Conservation (phyloP, 2,329 filamentous ascomycete genomes). For the Fusarium guadeloupense region DNA sequence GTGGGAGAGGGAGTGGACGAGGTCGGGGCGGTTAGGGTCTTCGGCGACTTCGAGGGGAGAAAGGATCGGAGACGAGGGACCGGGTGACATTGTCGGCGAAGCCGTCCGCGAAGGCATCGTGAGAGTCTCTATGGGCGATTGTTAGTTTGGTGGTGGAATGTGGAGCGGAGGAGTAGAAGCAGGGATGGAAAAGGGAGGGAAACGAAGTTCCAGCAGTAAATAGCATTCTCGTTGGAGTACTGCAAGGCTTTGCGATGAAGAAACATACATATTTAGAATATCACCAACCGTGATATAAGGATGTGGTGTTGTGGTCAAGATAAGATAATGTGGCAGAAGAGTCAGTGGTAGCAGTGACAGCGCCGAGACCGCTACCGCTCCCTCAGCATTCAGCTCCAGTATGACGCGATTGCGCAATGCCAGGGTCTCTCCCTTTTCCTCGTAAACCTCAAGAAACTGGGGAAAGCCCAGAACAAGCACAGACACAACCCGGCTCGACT, state of each 20-base stretch:
- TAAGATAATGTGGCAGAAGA: conserved; percentile 9
- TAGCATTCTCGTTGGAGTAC: neutral
- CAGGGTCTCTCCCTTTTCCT: conserved; percentile 7
- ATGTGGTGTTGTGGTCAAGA: conserved; percentile 8
- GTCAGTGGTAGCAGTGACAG: conserved; percentile 18
- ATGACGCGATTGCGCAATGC: conserved; percentile 37
- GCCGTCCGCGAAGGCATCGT: conserved; percentile 39
- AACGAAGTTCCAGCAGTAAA: neutral
- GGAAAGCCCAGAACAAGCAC: neutral
- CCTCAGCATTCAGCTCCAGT: conserved; percentile 20
- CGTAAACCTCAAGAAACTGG: neutral
- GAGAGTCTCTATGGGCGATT: conserved; percentile 20
- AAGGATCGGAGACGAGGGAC: conserved; percentile 36
- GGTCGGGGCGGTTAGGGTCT: conserved; percentile 59
- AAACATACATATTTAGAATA: neutral
- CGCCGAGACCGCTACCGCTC: conserved; percentile 37
- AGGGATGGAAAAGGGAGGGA: neutral
- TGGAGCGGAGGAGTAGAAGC: conserved; percentile 13
- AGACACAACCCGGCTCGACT: neutral
- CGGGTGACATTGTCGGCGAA: conserved; percentile 38
- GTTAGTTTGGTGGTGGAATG: conserved; percentile 5
- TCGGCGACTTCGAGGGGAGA: conserved; percentile 39
- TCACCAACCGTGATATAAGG: neutral
- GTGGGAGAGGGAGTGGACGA: conserved; percentile 79
- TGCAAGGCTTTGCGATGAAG: neutral